Evolutionary conservation across 179 eudicot species (phyloP), one percentile per base, ranked within the genome.

Genomic region (Nepenthes alata): DNA sequence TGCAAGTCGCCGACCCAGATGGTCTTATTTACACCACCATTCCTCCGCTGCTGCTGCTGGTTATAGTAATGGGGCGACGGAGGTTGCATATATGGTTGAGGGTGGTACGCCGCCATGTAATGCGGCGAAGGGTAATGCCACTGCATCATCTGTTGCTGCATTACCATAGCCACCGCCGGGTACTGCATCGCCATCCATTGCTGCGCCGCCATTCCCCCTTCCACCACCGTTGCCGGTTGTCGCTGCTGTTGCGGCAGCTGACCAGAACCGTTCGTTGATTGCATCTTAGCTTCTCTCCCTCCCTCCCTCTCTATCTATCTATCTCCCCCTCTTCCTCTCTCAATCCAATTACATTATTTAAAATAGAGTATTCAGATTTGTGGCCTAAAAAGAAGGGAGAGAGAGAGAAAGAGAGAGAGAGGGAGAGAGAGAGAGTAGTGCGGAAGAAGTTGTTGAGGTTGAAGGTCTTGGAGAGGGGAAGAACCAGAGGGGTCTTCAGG

Each of bases 1-100:
- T 80, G 89, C 39, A 93, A 78, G 64, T 93, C 98, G 3, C 98
- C 98, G 4, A 93, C 86, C 98, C 98, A 93, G 49, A 93, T 75
- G 35, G 96, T 93, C 67, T 83, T 78, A 72, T 91, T 91, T 57
- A 86, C 98, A 11, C 72, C 88, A 53, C 57, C 75, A 45, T 60
- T 57, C 55, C 6, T 50, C 2, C 62, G 37, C 41, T 64, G 64
- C 55, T 61, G 65, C 50, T 70, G 58, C 52, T 65, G 71, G 53
- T 74, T 67, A 16, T 63, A 65, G 5, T 55, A 74, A 35, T 69
- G 78, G 6, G 52, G 76, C 1, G 75, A 77, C 0, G 73, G 76
- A 0, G 76, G 77, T 44, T 74, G 84, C 49, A 72, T 71, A 12
- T 64, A 71, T 1, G 72, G 69, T 37, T 69, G 82, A 11, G 71